These are phyloP conservation scores for Xylaria hypoxylon DNA, from an alignment of 2,329 filamentous ascomycete genomes.

Conservation along the genomic window DNA sequence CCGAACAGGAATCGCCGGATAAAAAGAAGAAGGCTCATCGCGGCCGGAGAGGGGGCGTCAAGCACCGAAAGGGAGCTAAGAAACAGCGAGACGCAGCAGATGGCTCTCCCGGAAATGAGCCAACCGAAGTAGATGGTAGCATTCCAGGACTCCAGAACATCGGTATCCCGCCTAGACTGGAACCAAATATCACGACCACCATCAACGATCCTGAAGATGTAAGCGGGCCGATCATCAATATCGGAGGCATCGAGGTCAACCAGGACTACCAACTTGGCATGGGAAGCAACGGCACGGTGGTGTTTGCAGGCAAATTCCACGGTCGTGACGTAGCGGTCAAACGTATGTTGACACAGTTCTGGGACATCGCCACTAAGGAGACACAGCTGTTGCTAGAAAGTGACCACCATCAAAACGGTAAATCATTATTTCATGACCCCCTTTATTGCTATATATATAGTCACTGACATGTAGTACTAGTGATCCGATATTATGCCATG, in stretches of 20 bases:
- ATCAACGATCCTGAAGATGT: slow-evolving; percentile 69
- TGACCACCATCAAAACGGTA: slow-evolving; percentile 90
- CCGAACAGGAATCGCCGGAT: slow-evolving; percentile 53
- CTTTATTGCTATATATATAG: not conserved
- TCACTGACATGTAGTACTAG: slow-evolving; percentile 57
- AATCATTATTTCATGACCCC: not conserved
- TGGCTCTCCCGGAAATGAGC: slow-evolving; percentile 61
- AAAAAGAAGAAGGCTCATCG: slow-evolving; percentile 76
- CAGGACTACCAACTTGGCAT: slow-evolving; percentile 74
- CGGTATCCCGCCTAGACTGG: slow-evolving; percentile 64
- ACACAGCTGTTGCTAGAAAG: slow-evolving; percentile 91
- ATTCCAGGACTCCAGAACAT: slow-evolving; percentile 74
- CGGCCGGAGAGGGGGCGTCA: slow-evolving; percentile 77
- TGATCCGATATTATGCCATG: slow-evolving; percentile 96
- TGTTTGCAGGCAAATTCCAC: slow-evolving; percentile 95
- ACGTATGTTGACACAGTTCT: slow-evolving; percentile 95
- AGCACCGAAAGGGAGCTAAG: slow-evolving; percentile 71
- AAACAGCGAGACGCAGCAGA: slow-evolving; percentile 64
- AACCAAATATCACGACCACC: slow-evolving; percentile 71
- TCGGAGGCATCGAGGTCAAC: slow-evolving; percentile 74
- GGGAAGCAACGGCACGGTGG: slow-evolving; percentile 96
- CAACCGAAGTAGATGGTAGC: slow-evolving; percentile 53
- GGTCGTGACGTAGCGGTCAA: slow-evolving; percentile 95
- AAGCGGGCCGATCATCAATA: slow-evolving; percentile 68
- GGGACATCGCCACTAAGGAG: slow-evolving; percentile 94